phyloP scores from a whole-genome alignment of 2,329 filamentous ascomycete species.

The Fusarium buxicola region DNA sequence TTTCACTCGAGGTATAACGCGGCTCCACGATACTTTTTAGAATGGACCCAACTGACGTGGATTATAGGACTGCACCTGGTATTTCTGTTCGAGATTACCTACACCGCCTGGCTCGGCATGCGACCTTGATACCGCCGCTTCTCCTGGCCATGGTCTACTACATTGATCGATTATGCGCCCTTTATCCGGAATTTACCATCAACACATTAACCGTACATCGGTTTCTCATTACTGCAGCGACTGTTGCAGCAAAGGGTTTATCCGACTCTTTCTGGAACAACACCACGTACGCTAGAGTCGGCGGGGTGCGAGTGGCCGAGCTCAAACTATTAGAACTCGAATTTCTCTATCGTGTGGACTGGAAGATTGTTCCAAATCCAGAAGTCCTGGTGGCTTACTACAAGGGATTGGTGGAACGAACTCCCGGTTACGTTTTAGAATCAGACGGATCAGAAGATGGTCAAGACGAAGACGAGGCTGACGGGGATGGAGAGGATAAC shows the following conservation, averaged over 20 bases:
- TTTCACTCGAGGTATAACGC: constrained; percentile 86
- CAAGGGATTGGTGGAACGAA: constrained; percentile 80
- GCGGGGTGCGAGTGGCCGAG: constrained; percentile 90
- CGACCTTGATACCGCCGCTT: constrained; percentile 90
- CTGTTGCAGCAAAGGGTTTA: constrained; percentile 93
- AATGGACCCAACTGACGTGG: constrained; percentile 39
- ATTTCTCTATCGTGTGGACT: constrained; percentile 91
- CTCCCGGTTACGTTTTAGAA: constrained; percentile 66
- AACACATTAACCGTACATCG: constrained; percentile 97
- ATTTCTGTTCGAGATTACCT: constrained; percentile 97
- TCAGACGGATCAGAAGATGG: constrained; percentile 50
- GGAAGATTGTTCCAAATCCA: constrained; percentile 96
- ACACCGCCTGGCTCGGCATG: constrained; percentile 90
- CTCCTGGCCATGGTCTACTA: constrained; percentile 99
- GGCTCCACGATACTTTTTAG: constrained; percentile 7
- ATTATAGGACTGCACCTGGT: constrained; percentile 74
- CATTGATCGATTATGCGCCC: constrained; percentile 91
- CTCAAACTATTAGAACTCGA: constrained; percentile 92
- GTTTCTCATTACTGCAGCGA: constrained; percentile 95
- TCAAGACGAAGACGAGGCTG: constrained; percentile 43
- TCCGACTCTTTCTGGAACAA: constrained; percentile 99
- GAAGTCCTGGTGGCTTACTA: constrained; percentile 96
- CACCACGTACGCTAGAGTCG: constrained; percentile 92
- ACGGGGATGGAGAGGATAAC: constrained; percentile 37
- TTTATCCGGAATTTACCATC: constrained; percentile 95